A percentile compares a stretch with the other conserved stretches of the same genome.
Conservation (phyloP, 306 rosid genomes). For the Quercus suber region DNA sequence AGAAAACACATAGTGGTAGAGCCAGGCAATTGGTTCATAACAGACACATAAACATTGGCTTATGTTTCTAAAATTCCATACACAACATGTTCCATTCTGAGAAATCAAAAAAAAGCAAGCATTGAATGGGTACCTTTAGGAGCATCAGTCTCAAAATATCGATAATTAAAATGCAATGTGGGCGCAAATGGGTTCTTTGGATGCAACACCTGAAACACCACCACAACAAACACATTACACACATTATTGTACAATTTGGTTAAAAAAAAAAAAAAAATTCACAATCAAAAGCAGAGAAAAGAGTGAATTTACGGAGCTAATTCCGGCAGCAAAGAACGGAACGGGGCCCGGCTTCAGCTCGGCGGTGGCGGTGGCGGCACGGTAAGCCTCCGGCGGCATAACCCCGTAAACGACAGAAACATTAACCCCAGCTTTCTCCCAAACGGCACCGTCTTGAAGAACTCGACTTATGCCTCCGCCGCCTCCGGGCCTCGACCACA, state of each 20-base stretch:
- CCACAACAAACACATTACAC: not conserved
- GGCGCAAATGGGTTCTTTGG: slow-evolving; percentile 99
- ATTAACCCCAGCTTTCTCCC: slow-evolving; percentile 98
- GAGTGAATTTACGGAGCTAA: slow-evolving; percentile 69
- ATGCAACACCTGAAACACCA: slow-evolving; percentile 72
- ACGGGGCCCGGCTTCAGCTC: slow-evolving; percentile 77
- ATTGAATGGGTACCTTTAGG: slow-evolving; percentile 49
- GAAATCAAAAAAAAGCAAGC: not conserved
- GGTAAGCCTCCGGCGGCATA: slow-evolving; percentile 97
- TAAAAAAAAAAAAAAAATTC: too few species aligned
- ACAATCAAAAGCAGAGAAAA: not conserved
- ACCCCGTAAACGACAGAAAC: slow-evolving; percentile 94
- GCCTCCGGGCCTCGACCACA: slow-evolving; percentile 98
- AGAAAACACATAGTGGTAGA: not conserved
- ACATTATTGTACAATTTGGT: too few species aligned
- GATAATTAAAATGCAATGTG: slow-evolving; percentile 88
- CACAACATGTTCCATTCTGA: not conserved
- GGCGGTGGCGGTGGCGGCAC: slow-evolving; percentile 75
- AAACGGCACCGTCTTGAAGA: slow-evolving; percentile 86
- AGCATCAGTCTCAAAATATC: slow-evolving; percentile 95
- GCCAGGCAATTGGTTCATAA: not conserved
- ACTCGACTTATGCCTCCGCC: slow-evolving; percentile 98
- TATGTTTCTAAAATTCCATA: too few species aligned
- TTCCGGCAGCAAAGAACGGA: slow-evolving; percentile 93
- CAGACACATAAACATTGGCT: not conserved